Conservation (phyloP, 805 yeast genomes). For the Barnettozyma sp. region DNA sequence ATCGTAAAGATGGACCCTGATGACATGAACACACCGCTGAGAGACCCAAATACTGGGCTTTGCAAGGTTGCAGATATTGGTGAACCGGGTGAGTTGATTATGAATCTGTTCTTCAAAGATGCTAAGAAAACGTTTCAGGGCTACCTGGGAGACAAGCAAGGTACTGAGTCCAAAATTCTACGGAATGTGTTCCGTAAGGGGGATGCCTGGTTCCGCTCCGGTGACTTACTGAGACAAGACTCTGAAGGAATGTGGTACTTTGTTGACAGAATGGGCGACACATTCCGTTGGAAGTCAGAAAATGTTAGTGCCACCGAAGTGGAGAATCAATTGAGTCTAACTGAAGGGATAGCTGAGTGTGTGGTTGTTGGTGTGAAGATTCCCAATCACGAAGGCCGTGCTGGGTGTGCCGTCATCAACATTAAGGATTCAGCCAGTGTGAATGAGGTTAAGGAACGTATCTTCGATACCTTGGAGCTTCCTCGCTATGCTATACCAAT, state of each 20-base stretch:
- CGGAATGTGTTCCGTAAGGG: conserved; percentile 74
- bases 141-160: conserved; percentile 71
- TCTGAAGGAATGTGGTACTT: conserved; percentile 66
- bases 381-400: conserved; percentile 88
- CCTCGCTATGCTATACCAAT: conserved; percentile 86
- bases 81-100: conserved; percentile 84
- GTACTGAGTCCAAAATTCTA: conserved; percentile 69
- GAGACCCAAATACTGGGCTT: conserved; percentile 60
- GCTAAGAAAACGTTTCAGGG: conserved; percentile 84
- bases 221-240: conserved; percentile 73
- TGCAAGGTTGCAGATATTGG: conserved; percentile 46
- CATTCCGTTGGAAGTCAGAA: conserved; percentile 95
- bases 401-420: conserved; percentile 80
- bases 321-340: conserved; percentile 56
- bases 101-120: conserved; percentile 59
- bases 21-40: conserved; percentile 63
- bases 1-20: conserved; percentile 74
- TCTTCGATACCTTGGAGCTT: conserved; percentile 39
- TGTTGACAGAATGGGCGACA: conserved; percentile 90
- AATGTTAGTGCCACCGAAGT: conserved; percentile 93
- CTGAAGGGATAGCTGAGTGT: conserved; percentile 44
- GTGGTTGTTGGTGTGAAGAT: conserved; percentile 86
- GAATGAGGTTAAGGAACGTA: conserved; percentile 30
- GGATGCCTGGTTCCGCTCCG: conserved; percentile 87
- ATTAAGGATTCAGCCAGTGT: conserved; percentile 29